Percentiles rank a stretch among this genome's conserved stretches.
These are phyloP conservation scores for Trichoderma simmonsii DNA, from an alignment of 2,329 filamentous ascomycete species.

Conservation along the genomic window DNA sequence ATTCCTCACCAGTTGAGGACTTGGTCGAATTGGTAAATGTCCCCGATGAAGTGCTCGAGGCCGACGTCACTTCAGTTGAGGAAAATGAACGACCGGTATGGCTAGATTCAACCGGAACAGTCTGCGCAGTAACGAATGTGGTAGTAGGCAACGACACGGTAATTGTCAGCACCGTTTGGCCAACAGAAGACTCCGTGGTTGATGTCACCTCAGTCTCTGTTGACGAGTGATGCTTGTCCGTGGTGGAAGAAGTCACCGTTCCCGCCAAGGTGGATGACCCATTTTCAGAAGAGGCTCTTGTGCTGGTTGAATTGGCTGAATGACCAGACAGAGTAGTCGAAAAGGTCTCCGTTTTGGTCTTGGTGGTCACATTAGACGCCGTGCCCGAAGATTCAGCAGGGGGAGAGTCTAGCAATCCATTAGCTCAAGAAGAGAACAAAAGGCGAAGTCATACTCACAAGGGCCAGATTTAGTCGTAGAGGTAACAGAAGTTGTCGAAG, in stretches of 20 bases:
- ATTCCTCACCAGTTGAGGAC: not conserved
- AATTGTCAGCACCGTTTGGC: not conserved
- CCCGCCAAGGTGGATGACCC: not conserved
- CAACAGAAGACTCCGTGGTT: not conserved
- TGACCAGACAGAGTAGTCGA: not conserved
- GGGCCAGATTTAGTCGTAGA: not conserved
- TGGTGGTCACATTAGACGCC: not conserved
- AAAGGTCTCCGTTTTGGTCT: conserved; percentile 7
- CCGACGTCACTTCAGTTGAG: not conserved
- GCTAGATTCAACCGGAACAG: not conserved
- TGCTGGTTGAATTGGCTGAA: not conserved
- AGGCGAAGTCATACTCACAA: conserved; percentile 15
- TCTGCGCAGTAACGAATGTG: conserved; percentile 5
- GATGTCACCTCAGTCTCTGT: not conserved
- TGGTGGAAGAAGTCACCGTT: not conserved
- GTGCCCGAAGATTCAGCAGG: conserved; percentile 5
- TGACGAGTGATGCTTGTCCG: not conserved
- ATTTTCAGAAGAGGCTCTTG: not conserved
- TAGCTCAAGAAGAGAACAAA: not conserved
- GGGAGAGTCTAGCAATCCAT: not conserved
- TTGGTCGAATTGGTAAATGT: not conserved
- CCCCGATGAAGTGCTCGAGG: not conserved
- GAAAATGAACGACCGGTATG: conserved; percentile 5
- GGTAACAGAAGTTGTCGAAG: conserved; percentile 7
- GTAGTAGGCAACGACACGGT: conserved; percentile 8